phyloP scores from a whole-genome alignment of 768 basidiomycete genomes.

The Coprinopsis cinerea region DNA sequence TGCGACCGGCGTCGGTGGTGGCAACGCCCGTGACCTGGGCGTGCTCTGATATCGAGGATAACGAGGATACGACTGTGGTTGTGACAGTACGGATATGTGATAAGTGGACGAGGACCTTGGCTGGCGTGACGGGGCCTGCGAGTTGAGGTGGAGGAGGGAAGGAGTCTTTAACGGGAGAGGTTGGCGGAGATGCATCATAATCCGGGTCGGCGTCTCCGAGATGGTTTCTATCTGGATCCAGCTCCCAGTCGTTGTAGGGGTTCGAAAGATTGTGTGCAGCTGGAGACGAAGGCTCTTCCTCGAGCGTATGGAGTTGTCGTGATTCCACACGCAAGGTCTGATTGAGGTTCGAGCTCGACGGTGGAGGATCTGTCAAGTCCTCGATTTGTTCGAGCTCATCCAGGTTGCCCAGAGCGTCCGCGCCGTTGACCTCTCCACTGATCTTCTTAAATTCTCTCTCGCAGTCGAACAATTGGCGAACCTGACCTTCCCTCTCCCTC shows the following conservation, averaged over 20 bases:
- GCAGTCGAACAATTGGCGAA: slow-evolving; percentile 69
- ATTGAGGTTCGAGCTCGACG: slow-evolving; percentile 23
- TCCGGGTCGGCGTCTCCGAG: slow-evolving; percentile 46
- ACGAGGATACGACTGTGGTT: slow-evolving; percentile 64
- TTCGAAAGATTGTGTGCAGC: slow-evolving; percentile 21
- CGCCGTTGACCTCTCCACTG: slow-evolving; percentile 71
- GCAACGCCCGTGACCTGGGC: slow-evolving; percentile 85
- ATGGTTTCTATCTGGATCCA: slow-evolving; percentile 43
- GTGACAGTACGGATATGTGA: slow-evolving; percentile 70
- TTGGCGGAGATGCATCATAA: slow-evolving; percentile 29
- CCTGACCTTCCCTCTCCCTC: slow-evolving; percentile 74
- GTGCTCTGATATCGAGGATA: slow-evolving; percentile 78
- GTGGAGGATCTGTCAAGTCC: slow-evolving; percentile 30
- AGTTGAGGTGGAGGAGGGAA: slow-evolving; percentile 47
- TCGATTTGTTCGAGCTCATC: slow-evolving; percentile 52
- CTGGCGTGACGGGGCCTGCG: slow-evolving; percentile 48
- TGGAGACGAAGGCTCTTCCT: slow-evolving; percentile 29
- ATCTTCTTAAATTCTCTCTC: slow-evolving; percentile 79
- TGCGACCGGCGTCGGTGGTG: slow-evolving; percentile 79
- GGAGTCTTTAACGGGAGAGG: slow-evolving; percentile 52
- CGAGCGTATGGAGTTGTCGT: slow-evolving; percentile 19
- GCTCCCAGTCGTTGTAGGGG: slow-evolving; percentile 50
- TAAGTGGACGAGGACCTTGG: slow-evolving; percentile 58
- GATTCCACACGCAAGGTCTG: slow-evolving; percentile 25
- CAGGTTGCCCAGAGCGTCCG: slow-evolving; percentile 62